Evolutionary conservation across 2,329 filamentous ascomycete species (phyloP).

Genomic region (Beauveria asiatica): DNA sequence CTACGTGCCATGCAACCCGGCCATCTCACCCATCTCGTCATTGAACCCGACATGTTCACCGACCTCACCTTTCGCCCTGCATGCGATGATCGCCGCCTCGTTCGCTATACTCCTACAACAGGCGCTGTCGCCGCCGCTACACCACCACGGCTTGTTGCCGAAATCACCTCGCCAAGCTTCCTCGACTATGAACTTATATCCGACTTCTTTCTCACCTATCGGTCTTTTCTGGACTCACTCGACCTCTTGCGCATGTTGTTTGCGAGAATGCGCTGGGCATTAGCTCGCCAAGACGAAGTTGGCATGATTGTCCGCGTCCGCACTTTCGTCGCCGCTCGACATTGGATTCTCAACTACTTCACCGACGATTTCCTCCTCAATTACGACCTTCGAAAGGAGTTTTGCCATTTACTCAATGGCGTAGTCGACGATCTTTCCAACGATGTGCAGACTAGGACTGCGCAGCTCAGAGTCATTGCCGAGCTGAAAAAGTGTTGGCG

Average conservation of each 20-base stretch:
- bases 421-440: conserved; percentile 48
- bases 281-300: conserved; percentile 69
- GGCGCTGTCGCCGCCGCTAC: conserved; percentile 82
- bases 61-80: conserved; percentile 66
- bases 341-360: conserved; percentile 98
- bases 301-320: conserved; percentile 92
- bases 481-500: conserved; percentile 98
- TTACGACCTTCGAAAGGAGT: conserved; percentile 62
- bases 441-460: conserved; percentile 36
- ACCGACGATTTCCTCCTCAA: conserved; percentile 83
- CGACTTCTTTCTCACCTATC: conserved; percentile 95
- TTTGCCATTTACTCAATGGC: conserved; percentile 73
- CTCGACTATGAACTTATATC: conserved; percentile 95
- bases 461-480: conserved; percentile 73
- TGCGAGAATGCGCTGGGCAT: conserved; percentile 78
- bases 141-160: conserved; percentile 80
- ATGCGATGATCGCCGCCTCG: conserved; percentile 71
- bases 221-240: conserved; percentile 69
- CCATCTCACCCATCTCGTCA: conserved; percentile 40
- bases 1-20: conserved; percentile 35
- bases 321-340: conserved; percentile 87
- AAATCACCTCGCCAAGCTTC: conserved; percentile 93
- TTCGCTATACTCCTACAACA: conserved; percentile 65
- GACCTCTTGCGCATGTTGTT: conserved; percentile 79
- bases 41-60: conserved; percentile 75